Evolutionary conservation across 2,329 filamentous ascomycete genomes (phyloP), one percentile per base, ranked within the genome.

Genomic region (Amphichorda felina): DNA sequence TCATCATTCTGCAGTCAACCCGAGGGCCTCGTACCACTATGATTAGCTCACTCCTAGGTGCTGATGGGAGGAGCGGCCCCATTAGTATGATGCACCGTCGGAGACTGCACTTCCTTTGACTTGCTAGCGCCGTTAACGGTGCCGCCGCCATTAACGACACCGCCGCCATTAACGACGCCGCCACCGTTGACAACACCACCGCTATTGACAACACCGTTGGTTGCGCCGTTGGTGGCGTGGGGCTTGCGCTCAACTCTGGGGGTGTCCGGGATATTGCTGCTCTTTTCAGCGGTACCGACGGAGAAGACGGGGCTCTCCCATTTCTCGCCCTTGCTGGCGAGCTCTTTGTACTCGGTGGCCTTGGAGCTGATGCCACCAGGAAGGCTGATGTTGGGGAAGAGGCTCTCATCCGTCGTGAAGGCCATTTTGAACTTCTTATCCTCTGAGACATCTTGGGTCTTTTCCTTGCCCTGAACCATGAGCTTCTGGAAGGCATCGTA

Each of bases 281-380:
- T 86, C 60, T 80, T 78, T 37, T 72, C 66, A 9, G 88, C 87
- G 30, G 64, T 72, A 33, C 91, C 89, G 47, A 96, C 81, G 40
- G 76, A 80, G 66, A 98, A 98, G 50, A 98, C 77, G 8, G 89
- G 86, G 41, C 83, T 93, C 68, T 94, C 82, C 91, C 91, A 98
- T 57, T 78, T 80, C 38, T 94, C 83, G 35, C 91, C 91, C 74
- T 91, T 86, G 45, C 67, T 68, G 8, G 89, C 85, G 39, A 94
- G 70, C 16, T 95, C 77, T 63, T 78, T 85, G 71, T 93, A 96
- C 59, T 94, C 86, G 17, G 85, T 93, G 8, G 89, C 88, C 74
- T 94, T 95, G 64, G 76, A 79, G 47, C 83, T 91, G 55, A 95
- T 89, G 37, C 87, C 88, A 17, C 59, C 59, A 18, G 88, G 87